Evolutionary conservation across 1,139 yeast genomes (phyloP), one percentile per base, ranked within the genome.

Genomic region (Hemisphaericaspora xylofermentans): DNA sequence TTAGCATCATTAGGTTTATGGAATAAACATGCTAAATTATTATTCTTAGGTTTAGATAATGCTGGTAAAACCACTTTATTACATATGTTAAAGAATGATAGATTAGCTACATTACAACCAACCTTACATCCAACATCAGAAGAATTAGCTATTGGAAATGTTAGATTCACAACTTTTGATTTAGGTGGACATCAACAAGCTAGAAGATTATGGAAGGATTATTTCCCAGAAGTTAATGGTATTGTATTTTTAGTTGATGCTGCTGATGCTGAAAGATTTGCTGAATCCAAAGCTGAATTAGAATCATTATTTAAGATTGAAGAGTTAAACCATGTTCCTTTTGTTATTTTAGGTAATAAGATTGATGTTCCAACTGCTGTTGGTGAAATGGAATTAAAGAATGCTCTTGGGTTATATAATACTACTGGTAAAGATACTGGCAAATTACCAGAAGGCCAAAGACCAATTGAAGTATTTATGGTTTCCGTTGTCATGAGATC

Each of bases 181-280:
- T 78, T 93, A 58, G 99, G 99, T 66, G 99, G 99, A 33, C 98
- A 93, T 74, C 84, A 80, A 64, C 97, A 91, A 70, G 98, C 98
- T 37, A 91, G 99, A 73, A 88, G 98, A 71, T 82, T 93, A 61
- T 93, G 99, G 99, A 91, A 89, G 65, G 98, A 93, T 65, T 93
- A 93, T 67, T 93, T 94, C 83, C 99, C 98, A 42, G 98, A 93
- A 68, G 98, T 93, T 43, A 87, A 89, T 65, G 98, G 98, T 41
- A 93, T 93, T 56, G 98, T 93, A 22, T 94, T 88, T 68, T 76
- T 94, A 48, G 98, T 93, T 33, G 99, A 93, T 63, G 95, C 96
- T 43, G 98, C 98, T 45, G 98, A 93, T 62, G 84, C 95, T 36
- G 96, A 84, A 61, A 84, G 99, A 67, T 87, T 93, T 56, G 87